Percentiles rank a stretch among this genome's conserved stretches.
These are phyloP conservation scores for Citrus inodora DNA, from an alignment of 345 rosid genomes.

Conservation along the genomic window DNA sequence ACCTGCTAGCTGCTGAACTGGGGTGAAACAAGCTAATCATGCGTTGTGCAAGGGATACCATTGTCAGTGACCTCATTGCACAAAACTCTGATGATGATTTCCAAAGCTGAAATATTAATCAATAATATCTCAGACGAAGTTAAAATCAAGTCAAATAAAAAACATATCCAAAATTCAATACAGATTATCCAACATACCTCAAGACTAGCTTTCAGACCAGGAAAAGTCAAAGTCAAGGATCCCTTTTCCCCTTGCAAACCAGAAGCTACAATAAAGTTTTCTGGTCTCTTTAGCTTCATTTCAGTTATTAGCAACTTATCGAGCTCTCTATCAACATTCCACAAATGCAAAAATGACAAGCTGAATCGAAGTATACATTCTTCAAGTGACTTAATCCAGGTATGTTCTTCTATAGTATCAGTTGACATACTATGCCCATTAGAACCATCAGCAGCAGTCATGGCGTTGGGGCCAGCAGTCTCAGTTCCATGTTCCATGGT, in stretches of 20 bases:
- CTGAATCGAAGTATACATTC: conserved; percentile 68
- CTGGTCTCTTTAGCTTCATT: conserved; percentile 76
- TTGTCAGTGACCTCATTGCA: conserved; percentile 85
- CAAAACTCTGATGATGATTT: conserved; percentile 89
- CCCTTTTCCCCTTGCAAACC: conserved; percentile 94
- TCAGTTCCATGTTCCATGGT: conserved; percentile 28
- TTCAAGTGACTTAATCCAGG: conserved; percentile 50
- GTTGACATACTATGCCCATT: conserved; percentile 21
- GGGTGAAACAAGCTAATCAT: conserved; percentile 75
- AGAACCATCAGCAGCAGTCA: conserved; percentile 29
- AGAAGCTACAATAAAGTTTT: conserved; percentile 64
- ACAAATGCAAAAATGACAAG: conserved; percentile 82
- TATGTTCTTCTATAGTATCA: conserved; percentile 36
- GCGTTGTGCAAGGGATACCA: conserved; percentile 87
- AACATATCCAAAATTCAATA: conserved; percentile 23
- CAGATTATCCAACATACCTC: conserved; percentile 63
- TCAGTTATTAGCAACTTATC: conserved; percentile 71
- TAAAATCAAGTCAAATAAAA: conserved; percentile 34
- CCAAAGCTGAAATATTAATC: conserved; percentile 77
- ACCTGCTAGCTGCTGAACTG: conserved; percentile 89
- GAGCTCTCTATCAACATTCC: conserved; percentile 75
- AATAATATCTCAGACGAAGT: conserved; percentile 33
- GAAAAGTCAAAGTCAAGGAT: conserved; percentile 76
- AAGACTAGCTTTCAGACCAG: conserved; percentile 57
- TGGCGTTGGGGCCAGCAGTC: conserved; percentile 22